A percentile compares a stretch with the other conserved stretches of the same genome.
Conservation (phyloP, 2,329 filamentous ascomycete species). For the Monilinia fructicola region DNA sequence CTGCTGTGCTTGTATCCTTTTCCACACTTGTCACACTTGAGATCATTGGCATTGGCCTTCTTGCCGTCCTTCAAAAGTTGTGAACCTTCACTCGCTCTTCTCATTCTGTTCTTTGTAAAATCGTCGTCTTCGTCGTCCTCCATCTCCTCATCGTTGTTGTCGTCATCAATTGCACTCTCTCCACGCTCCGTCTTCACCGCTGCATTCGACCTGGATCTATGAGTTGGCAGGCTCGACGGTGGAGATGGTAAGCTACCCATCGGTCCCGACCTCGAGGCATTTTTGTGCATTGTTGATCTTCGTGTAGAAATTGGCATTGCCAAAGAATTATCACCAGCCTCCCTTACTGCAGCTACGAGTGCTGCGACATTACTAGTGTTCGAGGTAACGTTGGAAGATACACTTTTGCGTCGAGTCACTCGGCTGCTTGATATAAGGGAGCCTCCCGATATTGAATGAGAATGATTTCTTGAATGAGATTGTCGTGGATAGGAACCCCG, state of each 20-base stretch:
- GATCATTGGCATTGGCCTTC: conserved; percentile 77
- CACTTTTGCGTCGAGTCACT: conserved; percentile 90
- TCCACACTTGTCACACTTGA: conserved; percentile 96
- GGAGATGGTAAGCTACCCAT: conserved; percentile 61
- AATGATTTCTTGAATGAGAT: conserved; percentile 62
- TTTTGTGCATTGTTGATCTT: conserved; percentile 69
- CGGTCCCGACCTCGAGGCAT: conserved; percentile 53
- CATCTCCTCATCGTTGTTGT: conserved; percentile 57
- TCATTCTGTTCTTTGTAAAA: conserved; percentile 50
- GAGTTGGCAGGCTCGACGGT: conserved; percentile 66
- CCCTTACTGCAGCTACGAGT: conserved; percentile 69
- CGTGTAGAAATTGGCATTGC: conserved; percentile 60
- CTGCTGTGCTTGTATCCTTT: conserved; percentile 99
- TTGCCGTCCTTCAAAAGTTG: conserved; percentile 75
- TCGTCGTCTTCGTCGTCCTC: conserved; percentile 49
- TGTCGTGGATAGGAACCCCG: conserved; percentile 55
- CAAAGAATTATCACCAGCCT: conserved; percentile 58
- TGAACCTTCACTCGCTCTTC: conserved; percentile 81
- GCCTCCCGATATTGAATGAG: conserved; percentile 75
- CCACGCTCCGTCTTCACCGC: conserved; percentile 51
- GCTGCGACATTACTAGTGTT: conserved; percentile 73
- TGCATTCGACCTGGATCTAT: conserved; percentile 48
- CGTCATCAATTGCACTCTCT: conserved; percentile 69
- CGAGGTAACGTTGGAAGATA: conserved; percentile 73
- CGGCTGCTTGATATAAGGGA: conserved; percentile 80